Percentiles rank a stretch among this genome's conserved stretches.
These are phyloP conservation scores for Stephanocyclus meneghinianus DNA, from an alignment of 352 stramenopile species.

Conservation along the genomic window DNA sequence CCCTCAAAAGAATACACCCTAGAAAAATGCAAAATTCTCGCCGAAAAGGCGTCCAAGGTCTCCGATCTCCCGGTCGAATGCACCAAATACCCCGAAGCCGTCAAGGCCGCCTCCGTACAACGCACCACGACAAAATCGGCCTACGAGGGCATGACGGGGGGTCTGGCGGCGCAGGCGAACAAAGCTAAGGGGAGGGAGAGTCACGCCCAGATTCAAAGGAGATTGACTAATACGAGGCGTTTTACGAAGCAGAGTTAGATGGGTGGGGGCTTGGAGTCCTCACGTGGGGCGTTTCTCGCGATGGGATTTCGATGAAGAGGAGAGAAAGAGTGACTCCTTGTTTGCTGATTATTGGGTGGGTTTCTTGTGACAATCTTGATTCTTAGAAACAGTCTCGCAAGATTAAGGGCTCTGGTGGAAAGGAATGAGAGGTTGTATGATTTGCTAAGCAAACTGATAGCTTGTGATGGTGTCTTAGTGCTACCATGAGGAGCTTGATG, in stretches of 20 bases:
- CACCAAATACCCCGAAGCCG: conserved; percentile 42
- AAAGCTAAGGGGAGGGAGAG: conserved; percentile 35
- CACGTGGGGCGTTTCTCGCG: background rate
- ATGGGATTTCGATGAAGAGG: background rate
- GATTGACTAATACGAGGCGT: conserved; percentile 49
- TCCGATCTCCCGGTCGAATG: conserved; percentile 39
- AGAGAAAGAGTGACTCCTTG: background rate
- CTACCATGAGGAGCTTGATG: background rate
- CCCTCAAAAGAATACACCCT: conserved; percentile 39
- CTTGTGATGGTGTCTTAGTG: background rate
- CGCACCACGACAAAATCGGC: conserved; percentile 19
- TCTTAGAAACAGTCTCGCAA: background rate
- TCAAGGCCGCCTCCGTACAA: conserved; percentile 32
- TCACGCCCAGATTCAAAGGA: conserved; percentile 47
- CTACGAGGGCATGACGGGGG: conserved; percentile 40
- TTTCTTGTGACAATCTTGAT: background rate
- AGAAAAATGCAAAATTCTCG: conserved; percentile 51
- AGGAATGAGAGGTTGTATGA: background rate
- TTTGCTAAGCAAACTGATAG: background rate
- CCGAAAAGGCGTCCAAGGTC: conserved; percentile 36
- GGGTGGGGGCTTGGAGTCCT: background rate
- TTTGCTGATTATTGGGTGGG: background rate
- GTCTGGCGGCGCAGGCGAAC: conserved; percentile 38
- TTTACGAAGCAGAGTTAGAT: conserved; percentile 41
- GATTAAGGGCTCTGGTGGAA: background rate